phyloP scores from a whole-genome alignment of 768 basidiomycete species.

The Cyathus striatus region DNA sequence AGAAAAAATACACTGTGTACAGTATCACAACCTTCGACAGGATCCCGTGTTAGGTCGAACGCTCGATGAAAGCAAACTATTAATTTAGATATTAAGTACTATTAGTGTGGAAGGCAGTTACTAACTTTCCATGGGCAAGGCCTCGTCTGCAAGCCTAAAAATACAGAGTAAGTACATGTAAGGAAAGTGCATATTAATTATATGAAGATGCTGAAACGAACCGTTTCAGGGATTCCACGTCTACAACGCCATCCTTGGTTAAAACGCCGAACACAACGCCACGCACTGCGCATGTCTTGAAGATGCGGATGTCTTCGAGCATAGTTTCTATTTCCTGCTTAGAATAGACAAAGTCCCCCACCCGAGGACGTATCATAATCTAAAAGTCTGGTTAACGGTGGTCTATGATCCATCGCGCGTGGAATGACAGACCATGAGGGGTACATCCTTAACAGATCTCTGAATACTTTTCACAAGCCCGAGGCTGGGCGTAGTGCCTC shows the following conservation, averaged over 20 bases:
- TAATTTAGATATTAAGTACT: neutral
- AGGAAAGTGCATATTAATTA: neutral
- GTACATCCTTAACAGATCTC: slow-evolving; percentile 38
- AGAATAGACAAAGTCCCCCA: slow-evolving; percentile 76
- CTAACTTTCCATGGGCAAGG: slow-evolving; percentile 59
- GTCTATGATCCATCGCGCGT: too few relatives aligned
- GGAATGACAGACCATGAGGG: slow-evolving; percentile 66
- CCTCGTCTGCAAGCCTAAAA: slow-evolving; percentile 49
- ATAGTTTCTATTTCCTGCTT: slow-evolving; percentile 65
- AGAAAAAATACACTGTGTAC: neutral
- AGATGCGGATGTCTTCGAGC: slow-evolving; percentile 62
- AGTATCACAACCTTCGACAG: slow-evolving; percentile 40
- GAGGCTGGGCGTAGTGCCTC: slow-evolving; percentile 79
- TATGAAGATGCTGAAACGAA: too few relatives aligned
- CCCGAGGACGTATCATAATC: slow-evolving; percentile 79
- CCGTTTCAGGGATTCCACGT: slow-evolving; percentile 53
- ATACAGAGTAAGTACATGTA: neutral
- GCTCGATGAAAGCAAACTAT: slow-evolving; percentile 78
- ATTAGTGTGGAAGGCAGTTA: slow-evolving; percentile 1
- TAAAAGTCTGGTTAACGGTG: too few relatives aligned
- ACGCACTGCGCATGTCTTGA: slow-evolving; percentile 51
- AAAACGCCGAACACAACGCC: slow-evolving; percentile 70
- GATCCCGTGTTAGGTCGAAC: slow-evolving; percentile 65
- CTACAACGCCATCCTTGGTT: slow-evolving; percentile 49
- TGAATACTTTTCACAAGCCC: slow-evolving; percentile 63